A percentile compares a stretch with the other conserved stretches of the same genome.
Conservation (phyloP, 768 basidiomycete genomes). For the Macrolepiota albuminosa region DNA sequence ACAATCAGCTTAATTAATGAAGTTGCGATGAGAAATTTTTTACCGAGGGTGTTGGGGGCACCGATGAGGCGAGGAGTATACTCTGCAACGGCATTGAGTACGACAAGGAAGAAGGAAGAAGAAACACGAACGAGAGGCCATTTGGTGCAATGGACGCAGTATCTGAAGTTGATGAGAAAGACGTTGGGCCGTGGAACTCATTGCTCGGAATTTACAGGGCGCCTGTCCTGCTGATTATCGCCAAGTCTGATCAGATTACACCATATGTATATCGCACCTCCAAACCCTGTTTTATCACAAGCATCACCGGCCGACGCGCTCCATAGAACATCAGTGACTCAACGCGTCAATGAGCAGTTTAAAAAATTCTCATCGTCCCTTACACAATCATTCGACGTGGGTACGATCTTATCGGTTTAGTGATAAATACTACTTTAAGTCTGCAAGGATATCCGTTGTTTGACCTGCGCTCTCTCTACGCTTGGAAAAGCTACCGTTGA, state of each 20-base stretch:
- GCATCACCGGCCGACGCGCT: conserved; percentile 4
- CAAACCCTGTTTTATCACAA: conserved; percentile 9
- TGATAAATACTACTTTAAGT: conserved; percentile 11
- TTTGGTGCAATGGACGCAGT: conserved; percentile 44
- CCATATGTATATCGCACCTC: conserved; percentile 10
- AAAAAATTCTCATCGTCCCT: conserved; percentile 7
- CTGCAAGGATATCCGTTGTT: conserved; percentile 34
- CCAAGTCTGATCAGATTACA: conserved; percentile 14
- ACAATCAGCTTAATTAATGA: conserved; percentile 17
- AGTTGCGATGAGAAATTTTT: conserved; percentile 9
- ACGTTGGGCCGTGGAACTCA: conserved; percentile 40
- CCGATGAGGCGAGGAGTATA: conserved; percentile 77
- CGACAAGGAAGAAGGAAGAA: conserved; percentile 5
- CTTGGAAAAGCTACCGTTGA: conserved; percentile 72
- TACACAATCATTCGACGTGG: conserved; percentile 1
- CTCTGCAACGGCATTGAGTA: conserved; percentile 33
- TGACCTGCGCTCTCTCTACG: conserved; percentile 24
- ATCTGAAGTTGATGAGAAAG: conserved; percentile 62
- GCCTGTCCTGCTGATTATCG: conserved; percentile 23
- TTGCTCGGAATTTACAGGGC: conserved; percentile 26
- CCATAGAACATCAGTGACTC: conserved; percentile 2
- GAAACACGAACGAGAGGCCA: conserved; percentile 41
- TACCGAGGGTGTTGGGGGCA: conserved; percentile 92
- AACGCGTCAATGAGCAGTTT: background rate
- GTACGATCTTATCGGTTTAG: conserved; percentile 12